Conservation (phyloP, 306 rosid species). For the Quercus cerris region DNA sequence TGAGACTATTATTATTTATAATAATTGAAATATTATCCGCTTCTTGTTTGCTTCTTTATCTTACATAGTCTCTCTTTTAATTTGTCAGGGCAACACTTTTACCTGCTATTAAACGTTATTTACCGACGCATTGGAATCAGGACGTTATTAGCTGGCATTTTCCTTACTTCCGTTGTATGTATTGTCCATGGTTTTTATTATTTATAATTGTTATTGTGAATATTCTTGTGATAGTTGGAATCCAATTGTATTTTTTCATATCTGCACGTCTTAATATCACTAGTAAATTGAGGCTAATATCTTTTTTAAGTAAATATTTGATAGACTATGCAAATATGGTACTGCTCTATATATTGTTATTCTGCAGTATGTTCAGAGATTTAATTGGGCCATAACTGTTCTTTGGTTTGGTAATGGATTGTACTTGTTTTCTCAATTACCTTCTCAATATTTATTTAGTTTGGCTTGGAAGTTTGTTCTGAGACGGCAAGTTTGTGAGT, state of each 20-base stretch:
- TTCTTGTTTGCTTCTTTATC: constrained; percentile 11
- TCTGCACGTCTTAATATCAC: not conserved
- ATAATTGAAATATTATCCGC: not conserved
- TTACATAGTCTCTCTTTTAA: constrained; percentile 9
- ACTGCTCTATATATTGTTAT: not conserved
- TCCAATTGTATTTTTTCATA: not conserved
- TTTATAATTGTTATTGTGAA: not conserved
- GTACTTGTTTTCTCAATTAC: not conserved
- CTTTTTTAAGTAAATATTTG: not conserved
- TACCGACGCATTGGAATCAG: constrained; percentile 81
- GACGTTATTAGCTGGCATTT: constrained; percentile 64
- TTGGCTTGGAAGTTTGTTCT: not conserved
- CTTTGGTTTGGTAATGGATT: not conserved
- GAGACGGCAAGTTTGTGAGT: not conserved
- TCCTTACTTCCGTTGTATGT: constrained; percentile 89
- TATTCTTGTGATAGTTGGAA: constrained; percentile 10
- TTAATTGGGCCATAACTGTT: not conserved
- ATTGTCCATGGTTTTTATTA: constrained; percentile 4
- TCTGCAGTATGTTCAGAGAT: not conserved
- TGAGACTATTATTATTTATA: not conserved
- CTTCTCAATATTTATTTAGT: not conserved
- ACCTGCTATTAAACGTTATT: constrained; percentile 75
- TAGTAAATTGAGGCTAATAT: not conserved
- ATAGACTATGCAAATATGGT: not conserved
- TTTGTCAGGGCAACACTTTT: constrained; percentile 84